phyloP scores from a whole-genome alignment of 2,329 filamentous ascomycete species.

The Xylaria sp. region DNA sequence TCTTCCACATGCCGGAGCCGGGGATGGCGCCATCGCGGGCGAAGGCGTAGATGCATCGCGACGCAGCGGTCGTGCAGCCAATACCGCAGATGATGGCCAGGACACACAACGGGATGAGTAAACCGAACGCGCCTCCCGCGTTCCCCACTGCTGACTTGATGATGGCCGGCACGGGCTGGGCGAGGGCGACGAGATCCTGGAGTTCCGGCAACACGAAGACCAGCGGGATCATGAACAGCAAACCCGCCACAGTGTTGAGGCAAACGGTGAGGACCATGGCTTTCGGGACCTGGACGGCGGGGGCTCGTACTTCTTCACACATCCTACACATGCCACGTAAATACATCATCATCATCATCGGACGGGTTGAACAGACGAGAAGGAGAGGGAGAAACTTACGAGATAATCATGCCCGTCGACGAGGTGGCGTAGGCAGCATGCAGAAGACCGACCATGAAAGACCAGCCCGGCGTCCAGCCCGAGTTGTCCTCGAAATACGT shows the following conservation, averaged over 20 bases:
- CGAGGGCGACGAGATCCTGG: conserved; percentile 53
- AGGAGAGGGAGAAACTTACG: conserved; percentile 54
- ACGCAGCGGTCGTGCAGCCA: conserved; percentile 69
- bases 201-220: conserved; percentile 71
- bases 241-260: conserved; percentile 67
- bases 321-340: conserved; percentile 50
- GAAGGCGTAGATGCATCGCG: conserved; percentile 70
- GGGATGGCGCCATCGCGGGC: conserved; percentile 72
- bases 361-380: conserved; percentile 1
- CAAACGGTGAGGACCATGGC: conserved; percentile 71
- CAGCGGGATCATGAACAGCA: conserved; percentile 70
- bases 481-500: conserved; percentile 69
- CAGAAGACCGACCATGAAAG: conserved; percentile 71
- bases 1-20: conserved; percentile 61
- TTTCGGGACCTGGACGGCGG: conserved; percentile 69
- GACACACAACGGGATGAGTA: conserved; percentile 67
- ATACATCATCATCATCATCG: no score
- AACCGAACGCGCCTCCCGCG: conserved; percentile 61
- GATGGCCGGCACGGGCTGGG: conserved; percentile 67
- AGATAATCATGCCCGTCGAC: conserved; percentile 79
- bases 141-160: conserved; percentile 64
- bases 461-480: conserved; percentile 72
- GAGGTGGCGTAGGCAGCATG: conserved; percentile 76
- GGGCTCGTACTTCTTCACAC: conserved; percentile 72
- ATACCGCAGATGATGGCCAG: conserved; percentile 69